Percentiles rank a stretch among this genome's conserved stretches.
Evolutionary conservation across 2,329 filamentous ascomycete species (phyloP).

Genomic region (Ceratocystis albifundus): DNA sequence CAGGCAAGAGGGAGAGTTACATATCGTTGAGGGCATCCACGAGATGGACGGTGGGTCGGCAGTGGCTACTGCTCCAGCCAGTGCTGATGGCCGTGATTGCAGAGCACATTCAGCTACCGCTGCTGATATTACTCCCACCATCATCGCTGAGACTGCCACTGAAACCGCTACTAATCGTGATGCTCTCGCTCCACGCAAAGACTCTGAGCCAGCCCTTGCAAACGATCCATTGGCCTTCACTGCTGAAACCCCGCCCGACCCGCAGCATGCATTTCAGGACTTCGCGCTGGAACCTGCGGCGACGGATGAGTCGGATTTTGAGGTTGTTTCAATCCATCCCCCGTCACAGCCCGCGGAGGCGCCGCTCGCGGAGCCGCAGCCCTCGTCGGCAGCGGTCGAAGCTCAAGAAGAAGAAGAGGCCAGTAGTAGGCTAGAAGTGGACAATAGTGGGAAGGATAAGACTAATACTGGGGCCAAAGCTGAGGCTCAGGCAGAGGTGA

Average conservation of each 20-base stretch:
- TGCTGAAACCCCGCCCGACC: conserved; percentile 15
- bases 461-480: not conserved
- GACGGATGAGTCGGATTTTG: conserved; percentile 22
- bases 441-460: not conserved
- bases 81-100: not conserved
- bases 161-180: not conserved
- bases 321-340: conserved; percentile 15
- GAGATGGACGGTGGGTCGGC: conserved; percentile 11
- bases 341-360: not conserved
- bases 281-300: conserved; percentile 22
- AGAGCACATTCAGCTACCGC: not conserved
- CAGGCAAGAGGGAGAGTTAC: not conserved
- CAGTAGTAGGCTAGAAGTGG: not conserved
- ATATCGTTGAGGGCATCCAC: conserved; percentile 1
- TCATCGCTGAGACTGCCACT: too few species aligned
- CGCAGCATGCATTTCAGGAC: conserved; percentile 13
- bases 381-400: not conserved
- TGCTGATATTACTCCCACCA: too few species aligned
- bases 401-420: conserved; percentile 3
- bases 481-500: not conserved
- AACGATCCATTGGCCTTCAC: not conserved
- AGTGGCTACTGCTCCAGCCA: not conserved
- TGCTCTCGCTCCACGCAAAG: not conserved
- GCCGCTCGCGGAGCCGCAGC: not conserved
- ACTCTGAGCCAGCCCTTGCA: not conserved